These are phyloP conservation scores for Echites panduratus DNA, from an alignment of 257 asterid genomes.

Conservation along the genomic window DNA sequence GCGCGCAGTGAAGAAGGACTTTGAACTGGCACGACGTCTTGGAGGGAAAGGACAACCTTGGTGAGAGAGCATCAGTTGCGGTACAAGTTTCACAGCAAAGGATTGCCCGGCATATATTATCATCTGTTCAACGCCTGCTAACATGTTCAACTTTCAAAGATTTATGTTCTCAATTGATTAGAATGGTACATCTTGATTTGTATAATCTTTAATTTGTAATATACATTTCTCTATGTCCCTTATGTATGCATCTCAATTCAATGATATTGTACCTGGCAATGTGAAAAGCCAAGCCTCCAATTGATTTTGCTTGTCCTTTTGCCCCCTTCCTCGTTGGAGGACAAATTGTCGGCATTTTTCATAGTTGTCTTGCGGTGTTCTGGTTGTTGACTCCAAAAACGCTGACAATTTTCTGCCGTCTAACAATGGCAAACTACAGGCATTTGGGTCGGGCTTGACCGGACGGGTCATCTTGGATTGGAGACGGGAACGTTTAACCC, in stretches of 20 bases:
- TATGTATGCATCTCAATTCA: neutral
- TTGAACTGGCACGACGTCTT: constrained; percentile 80
- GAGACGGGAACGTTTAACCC: too few species aligned
- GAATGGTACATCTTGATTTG: neutral
- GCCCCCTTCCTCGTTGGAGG: neutral
- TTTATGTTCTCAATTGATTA: neutral
- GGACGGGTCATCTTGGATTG: too few species aligned
- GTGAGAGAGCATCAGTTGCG: constrained; percentile 32
- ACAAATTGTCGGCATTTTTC: constrained; percentile 1
- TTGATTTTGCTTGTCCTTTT: neutral
- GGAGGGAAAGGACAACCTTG: constrained; percentile 89
- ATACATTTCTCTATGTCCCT: neutral
- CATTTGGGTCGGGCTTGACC: too few species aligned
- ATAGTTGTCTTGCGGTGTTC: neutral
- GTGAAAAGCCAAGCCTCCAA: neutral
- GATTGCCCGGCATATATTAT: too few species aligned
- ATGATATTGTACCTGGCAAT: neutral
- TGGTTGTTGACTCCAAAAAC: too few species aligned
- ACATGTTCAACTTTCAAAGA: neutral
- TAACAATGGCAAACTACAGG: too few species aligned
- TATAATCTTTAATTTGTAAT: neutral
- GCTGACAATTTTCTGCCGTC: too few species aligned
- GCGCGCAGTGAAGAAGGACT: constrained; percentile 84
- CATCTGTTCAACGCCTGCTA: neutral
- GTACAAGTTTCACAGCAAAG: too few species aligned